A percentile compares a stretch with the other conserved stretches of the same genome.
Conservation (phyloP, 441 rosid species). For the Euphorbia schlechtendalii region DNA sequence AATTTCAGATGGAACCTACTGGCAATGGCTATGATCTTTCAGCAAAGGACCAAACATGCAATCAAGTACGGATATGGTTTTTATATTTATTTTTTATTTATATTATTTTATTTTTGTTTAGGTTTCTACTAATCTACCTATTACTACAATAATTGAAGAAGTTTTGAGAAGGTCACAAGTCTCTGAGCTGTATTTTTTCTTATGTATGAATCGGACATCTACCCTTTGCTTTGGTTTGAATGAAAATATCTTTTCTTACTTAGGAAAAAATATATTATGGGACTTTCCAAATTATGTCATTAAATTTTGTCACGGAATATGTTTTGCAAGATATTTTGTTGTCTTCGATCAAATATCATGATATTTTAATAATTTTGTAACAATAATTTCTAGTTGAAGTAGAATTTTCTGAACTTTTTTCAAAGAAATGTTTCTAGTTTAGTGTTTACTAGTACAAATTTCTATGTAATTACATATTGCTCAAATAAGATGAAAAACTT, state of each 20-base stretch:
- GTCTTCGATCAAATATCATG: background rate
- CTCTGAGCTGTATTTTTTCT: no score
- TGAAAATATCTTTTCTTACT: background rate
- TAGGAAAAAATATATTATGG: background rate
- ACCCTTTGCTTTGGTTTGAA: background rate
- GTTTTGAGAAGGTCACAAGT: background rate
- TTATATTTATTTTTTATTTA: background rate
- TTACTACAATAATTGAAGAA: background rate
- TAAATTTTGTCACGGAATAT: background rate
- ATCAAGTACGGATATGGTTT: background rate
- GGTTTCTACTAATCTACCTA: background rate
- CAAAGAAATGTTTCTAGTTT: background rate
- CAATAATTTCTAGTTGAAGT: background rate
- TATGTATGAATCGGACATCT: conserved; percentile 13
- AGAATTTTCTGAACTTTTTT: background rate
- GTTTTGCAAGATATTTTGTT: background rate
- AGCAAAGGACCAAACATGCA: conserved; percentile 10
- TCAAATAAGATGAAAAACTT: no score
- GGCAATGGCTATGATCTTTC: no score
- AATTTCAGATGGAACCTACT: no score
- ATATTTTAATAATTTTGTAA: no score
- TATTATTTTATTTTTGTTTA: background rate
- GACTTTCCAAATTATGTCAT: background rate
- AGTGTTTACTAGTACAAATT: no score
- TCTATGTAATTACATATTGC: no score